These are phyloP conservation scores for Saccharomyces mikatae DNA, from an alignment of 805 yeast genomes.

Conservation along the genomic window DNA sequence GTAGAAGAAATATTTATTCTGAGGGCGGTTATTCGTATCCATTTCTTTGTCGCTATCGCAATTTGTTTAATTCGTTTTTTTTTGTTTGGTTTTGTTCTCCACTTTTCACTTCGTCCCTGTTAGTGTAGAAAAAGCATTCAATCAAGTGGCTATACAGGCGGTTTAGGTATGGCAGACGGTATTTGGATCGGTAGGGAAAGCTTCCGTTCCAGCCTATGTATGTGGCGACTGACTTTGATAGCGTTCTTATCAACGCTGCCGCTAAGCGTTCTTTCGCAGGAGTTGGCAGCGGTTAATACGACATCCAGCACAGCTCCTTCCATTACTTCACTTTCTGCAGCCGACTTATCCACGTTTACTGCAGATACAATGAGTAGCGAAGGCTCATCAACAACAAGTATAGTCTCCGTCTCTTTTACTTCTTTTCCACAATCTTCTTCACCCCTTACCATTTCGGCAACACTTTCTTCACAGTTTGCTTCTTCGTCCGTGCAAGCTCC, in stretches of 20 bases:
- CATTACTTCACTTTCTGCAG: not conserved
- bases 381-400: conserved; percentile 3
- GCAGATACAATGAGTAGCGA: not conserved
- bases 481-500: conserved; percentile 1
- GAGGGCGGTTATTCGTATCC: not conserved
- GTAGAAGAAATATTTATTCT: not conserved
- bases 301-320: not conserved
- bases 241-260: not conserved
- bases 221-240: not conserved
- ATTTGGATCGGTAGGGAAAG: not conserved
- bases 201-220: not conserved
- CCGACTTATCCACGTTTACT: conserved; percentile 6
- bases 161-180: not conserved
- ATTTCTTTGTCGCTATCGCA: not conserved
- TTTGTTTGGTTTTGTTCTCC: not conserved
- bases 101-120: not conserved
- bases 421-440: conserved; percentile 1
- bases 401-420: conserved; percentile 7
- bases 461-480: conserved; percentile 1
- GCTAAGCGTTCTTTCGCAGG: not conserved
- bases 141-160: not conserved
- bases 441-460: not conserved
- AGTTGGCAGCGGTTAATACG: not conserved
- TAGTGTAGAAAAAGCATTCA: not conserved
- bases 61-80: not conserved